Base-by-base conservation (phyloP, 2,329 filamentous ascomycete genomes). In the Myotisia sp. region DNA sequence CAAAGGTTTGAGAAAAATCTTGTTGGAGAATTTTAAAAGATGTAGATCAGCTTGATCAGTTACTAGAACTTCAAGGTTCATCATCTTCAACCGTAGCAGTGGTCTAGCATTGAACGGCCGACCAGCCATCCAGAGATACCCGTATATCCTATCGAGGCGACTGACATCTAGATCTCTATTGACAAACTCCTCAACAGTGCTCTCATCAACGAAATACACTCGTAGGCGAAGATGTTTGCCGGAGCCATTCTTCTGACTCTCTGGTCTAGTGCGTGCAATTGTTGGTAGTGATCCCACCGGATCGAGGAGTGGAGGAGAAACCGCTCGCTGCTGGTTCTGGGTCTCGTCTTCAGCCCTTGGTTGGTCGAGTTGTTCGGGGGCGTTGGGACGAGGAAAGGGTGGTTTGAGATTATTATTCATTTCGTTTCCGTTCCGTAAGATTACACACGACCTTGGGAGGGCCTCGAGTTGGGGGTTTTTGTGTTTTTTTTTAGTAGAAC, bases 1-100 rank as follows among this genome's bases (percentile, higher is more conserved):
- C 1, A 54, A 17, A 0, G 51, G 50, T 34, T 53, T 54, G 34
- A 54, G 12, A 36, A 48, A 44, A 4, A 54, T 41, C 3, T 30
- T 30, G 12, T 21, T 34, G 4, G 35, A 35, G 23, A 34, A 30
- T 42, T 46, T 48, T 10, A 54, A 36, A 2, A 53, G 40, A 31
- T 54, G 51, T 23, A 46, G 21, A 27, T 53, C 46, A 3, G 42
- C 21, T 10, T 40, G 31, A 28, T 53, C 51, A 2, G 50, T 51
- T 6, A 48, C 14, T 6, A 47, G 8, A 23, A 54, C 39, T 6
- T 38, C 26, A 12, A 43, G 42, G 12, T 37, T 36, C 8, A 50
- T 31, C n/a, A 48, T 22, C 9, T 37, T 29, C 14, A 50, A 44
- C 2, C 33, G 36, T 28, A 53, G 47, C 4, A 55, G 38, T 3